Percentiles rank a stretch among this genome's conserved stretches.
Conservation (phyloP, 148 eudicot genomes). For the Chenopodium quinoa region DNA sequence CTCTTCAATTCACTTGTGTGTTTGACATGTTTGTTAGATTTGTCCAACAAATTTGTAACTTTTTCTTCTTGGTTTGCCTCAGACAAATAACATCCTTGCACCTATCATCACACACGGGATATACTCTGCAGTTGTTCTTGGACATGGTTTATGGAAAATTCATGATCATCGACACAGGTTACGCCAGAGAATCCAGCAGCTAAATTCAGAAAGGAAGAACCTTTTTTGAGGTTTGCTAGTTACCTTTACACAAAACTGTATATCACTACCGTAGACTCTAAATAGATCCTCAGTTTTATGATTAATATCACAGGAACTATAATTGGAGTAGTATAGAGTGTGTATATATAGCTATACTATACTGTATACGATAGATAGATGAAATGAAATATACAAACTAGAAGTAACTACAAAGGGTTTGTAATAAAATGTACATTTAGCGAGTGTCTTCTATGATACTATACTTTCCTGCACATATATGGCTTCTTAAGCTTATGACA, state of each 20-base stretch:
- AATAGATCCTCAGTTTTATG: neutral
- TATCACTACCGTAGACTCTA: constrained; percentile 3
- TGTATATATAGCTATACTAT: neutral
- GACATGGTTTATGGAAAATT: constrained; percentile 94
- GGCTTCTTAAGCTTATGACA: neutral
- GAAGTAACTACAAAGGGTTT: constrained; percentile 3
- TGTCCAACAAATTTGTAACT: neutral
- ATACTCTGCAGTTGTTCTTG: constrained; percentile 83
- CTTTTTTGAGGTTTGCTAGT: constrained; percentile 5
- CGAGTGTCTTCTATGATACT: no score
- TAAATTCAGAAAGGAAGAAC: constrained; percentile 48
- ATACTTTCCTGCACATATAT: neutral
- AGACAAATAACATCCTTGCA: constrained; percentile 84
- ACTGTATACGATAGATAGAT: no score
- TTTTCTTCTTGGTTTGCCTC: constrained; percentile 8
- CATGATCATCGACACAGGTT: constrained; percentile 73
- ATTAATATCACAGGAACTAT: neutral
- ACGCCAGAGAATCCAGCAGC: constrained; percentile 69
- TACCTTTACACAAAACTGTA: constrained; percentile 24
- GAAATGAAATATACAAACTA: neutral
- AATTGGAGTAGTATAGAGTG: neutral
- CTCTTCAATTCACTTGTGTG: neutral
- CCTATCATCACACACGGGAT: constrained; percentile 95
- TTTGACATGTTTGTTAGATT: neutral
- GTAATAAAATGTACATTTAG: constrained; percentile 10